A percentile compares a stretch with the other conserved stretches of the same genome.
Evolutionary conservation across 805 yeast genomes (phyloP).

Genomic region (Saccharomycopsis javanensis): DNA sequence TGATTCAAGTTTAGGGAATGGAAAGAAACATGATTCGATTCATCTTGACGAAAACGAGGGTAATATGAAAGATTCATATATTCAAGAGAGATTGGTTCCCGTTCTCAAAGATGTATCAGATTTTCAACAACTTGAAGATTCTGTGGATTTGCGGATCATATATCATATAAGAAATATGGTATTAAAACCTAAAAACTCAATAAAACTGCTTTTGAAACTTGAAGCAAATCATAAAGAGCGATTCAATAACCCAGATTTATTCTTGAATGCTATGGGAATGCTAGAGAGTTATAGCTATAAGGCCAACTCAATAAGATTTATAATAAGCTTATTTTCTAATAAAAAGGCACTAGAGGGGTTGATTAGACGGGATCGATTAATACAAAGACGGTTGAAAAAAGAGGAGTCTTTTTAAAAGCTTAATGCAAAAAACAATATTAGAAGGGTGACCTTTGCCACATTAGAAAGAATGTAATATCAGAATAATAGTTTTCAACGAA

Average conservation of each 20-base stretch:
- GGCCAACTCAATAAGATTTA: constrained; percentile 9
- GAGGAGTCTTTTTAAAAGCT: neutral
- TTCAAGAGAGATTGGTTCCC: neutral
- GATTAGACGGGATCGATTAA: constrained; percentile 12
- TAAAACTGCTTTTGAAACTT: constrained; percentile 12
- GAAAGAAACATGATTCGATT: neutral
- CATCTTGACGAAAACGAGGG: neutral
- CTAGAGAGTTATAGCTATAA: constrained; percentile 29
- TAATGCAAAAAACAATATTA: neutral
- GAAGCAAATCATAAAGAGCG: constrained; percentile 13
- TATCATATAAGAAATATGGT: constrained; percentile 12
- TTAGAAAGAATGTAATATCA: no score
- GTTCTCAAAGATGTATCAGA: constrained; percentile 1
- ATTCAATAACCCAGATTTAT: constrained; percentile 14
- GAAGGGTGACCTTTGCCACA: no score
- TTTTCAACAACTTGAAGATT: neutral
- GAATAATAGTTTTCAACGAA: no score
- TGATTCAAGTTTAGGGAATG: neutral
- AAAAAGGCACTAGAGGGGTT: constrained; percentile 16
- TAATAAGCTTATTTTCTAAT: constrained; percentile 15
- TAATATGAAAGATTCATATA: neutral
- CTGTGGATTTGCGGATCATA: constrained; percentile 12
- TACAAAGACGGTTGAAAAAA: neutral
- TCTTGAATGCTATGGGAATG: constrained; percentile 25
- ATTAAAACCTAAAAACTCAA: constrained; percentile 10